phyloP scores from a whole-genome alignment of 768 basidiomycete genomes.

The Mrakia gelida region DNA sequence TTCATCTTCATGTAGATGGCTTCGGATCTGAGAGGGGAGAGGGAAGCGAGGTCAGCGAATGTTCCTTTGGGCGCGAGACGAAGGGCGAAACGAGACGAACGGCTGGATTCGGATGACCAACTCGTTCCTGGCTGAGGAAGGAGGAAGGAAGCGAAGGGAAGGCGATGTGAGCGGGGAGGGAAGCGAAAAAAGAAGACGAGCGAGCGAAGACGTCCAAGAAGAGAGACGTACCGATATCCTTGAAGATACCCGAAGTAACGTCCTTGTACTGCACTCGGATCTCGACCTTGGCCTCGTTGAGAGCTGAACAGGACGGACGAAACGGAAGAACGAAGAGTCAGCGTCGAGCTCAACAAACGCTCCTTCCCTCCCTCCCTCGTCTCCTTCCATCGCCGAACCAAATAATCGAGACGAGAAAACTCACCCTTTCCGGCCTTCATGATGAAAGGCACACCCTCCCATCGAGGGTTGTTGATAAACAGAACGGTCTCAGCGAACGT shows the following conservation, averaged over 20 bases:
- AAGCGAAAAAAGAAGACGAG: neutral
- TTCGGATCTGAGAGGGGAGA: constrained; percentile 52
- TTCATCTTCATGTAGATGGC: constrained; percentile 97
- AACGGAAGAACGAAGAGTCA: constrained; percentile 23
- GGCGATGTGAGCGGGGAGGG: neutral
- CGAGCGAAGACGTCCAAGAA: too few species aligned
- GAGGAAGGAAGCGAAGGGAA: neutral
- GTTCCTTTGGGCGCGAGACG: neutral
- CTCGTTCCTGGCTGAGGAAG: constrained; percentile 69
- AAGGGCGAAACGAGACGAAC: neutral
- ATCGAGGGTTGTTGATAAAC: constrained; percentile 89
- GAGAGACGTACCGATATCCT: constrained; percentile 57
- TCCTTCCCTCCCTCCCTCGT: neutral
- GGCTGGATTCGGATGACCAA: constrained; percentile 54
- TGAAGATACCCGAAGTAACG: constrained; percentile 93
- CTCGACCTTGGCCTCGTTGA: constrained; percentile 98
- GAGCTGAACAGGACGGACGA: constrained; percentile 52
- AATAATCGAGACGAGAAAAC: constrained; percentile 48
- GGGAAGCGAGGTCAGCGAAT: neutral
- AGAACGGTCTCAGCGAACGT: constrained; percentile 88
- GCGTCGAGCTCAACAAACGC: too few species aligned
- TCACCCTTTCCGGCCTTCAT: constrained; percentile 88
- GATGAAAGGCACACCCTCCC: constrained; percentile 99
- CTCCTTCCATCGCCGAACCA: neutral
- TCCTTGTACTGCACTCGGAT: constrained; percentile 98